Evolutionary conservation across 108 stramenopile genomes (phyloP), one percentile per base, ranked within the genome.

Genomic region (Skeletonema tropicum): DNA sequence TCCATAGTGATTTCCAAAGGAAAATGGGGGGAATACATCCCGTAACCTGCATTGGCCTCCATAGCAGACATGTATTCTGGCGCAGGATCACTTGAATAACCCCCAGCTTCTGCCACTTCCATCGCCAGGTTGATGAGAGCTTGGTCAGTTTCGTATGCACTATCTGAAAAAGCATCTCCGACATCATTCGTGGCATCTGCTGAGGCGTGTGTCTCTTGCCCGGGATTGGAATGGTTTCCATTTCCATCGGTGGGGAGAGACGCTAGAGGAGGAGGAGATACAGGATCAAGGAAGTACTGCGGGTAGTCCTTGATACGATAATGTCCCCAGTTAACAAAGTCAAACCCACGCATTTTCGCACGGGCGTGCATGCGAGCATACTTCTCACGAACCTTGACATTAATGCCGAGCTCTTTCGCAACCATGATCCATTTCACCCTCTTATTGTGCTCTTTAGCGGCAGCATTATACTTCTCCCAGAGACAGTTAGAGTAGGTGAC

Each of bases 361-460:
- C 92, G 85, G 41, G 75, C 63, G 52, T 93, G 89, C 92, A 93
- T 93, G 6, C 92, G 77, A 7, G 88, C 85, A 80, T 93, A 93
- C 78, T 93, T 93, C 81, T 93, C 92, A 19, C 92, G 87, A 25
- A 93, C 92, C 69, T 93, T 93, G 57, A 93, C 92, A 66, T 93
- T 89, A 62, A 93, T 93, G 11, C 92, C 92, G 21, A 93, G 62
- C 69, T 93, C 92, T 46, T 88, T 88, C 21, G 92, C 86, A 29
- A 93, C 90, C 1, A 88, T 89, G 35, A 86, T 83, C 92, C 92
- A 93, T 55, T 91, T 93, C 57, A 93, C 90, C 58, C 86, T 89
- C 76, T 91, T 89, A 63, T 93, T 93, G 73, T 93, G 92, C 74
- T 91, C 92, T 66, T 90, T 91, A 26, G 92, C 92, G 60, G 91